phyloP scores from a whole-genome alignment of 176 grass and related monocot species.

The Tillandsia fasciculata region DNA sequence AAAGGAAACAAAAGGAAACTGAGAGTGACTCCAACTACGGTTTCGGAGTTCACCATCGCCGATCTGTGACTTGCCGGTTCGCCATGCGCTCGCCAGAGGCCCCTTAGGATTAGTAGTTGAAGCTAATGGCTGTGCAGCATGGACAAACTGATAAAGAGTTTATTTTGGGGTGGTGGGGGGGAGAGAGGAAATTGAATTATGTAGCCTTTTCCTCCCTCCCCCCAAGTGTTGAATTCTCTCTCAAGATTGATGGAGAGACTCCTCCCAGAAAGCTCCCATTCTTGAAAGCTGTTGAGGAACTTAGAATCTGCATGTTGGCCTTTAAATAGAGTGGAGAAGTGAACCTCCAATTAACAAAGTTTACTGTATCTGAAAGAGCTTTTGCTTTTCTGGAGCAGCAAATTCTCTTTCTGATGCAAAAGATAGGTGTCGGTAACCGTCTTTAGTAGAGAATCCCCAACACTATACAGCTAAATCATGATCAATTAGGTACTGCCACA shows the following conservation, averaged over 20 bases:
- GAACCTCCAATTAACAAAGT: neutral
- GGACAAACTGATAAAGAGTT: conserved; percentile 20
- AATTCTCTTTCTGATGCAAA: neutral
- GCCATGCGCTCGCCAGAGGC: conserved; percentile 14
- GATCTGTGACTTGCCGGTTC: conserved; percentile 32
- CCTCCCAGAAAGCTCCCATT: conserved; percentile 18
- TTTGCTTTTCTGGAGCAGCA: conserved; percentile 4
- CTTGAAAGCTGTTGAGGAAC: conserved; percentile 4
- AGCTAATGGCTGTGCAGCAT: conserved; percentile 12
- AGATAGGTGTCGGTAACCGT: too few relatives aligned
- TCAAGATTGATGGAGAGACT: conserved; percentile 16
- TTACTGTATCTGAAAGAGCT: conserved; percentile 5
- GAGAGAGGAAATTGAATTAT: conserved; percentile 10
- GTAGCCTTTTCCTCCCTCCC: conserved; percentile 10
- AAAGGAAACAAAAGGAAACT: conserved; percentile 3
- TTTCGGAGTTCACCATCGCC: conserved; percentile 25
- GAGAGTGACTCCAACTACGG: conserved; percentile 14
- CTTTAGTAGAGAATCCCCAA: too few relatives aligned
- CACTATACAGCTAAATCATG: too few relatives aligned
- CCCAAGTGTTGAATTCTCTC: neutral
- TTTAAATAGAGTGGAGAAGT: conserved; percentile 20
- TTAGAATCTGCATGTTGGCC: conserved; percentile 11
- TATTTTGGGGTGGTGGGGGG: neutral
- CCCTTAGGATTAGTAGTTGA: neutral
- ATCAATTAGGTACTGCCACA: too few relatives aligned